phyloP scores from a whole-genome alignment of 306 rosid genomes.

The Lotus japonicus region DNA sequence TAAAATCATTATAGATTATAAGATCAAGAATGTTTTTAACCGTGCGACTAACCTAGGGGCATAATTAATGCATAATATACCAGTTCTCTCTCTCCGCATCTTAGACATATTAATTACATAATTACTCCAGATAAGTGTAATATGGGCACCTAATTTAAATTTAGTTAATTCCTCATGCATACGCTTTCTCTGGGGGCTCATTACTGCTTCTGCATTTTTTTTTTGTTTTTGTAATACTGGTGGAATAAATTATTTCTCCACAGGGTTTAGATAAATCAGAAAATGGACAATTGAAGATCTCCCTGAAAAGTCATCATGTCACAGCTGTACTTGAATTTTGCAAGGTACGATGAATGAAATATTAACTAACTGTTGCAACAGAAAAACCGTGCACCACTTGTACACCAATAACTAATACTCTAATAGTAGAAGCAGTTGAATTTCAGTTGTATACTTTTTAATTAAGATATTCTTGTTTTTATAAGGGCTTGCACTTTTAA shows the following conservation, averaged over 20 bases:
- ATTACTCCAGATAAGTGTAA: neutral
- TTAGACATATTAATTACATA: constrained; percentile 2
- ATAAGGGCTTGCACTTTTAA: neutral
- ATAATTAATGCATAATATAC: neutral
- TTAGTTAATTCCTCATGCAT: neutral
- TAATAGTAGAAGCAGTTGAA: neutral
- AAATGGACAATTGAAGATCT: constrained; percentile 71
- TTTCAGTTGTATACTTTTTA: neutral
- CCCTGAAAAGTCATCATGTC: constrained; percentile 64
- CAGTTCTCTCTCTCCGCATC: neutral
- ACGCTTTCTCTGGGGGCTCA: neutral
- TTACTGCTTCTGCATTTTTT: neutral
- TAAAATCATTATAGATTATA: neutral
- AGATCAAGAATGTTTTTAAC: neutral
- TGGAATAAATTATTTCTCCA: constrained; percentile 15
- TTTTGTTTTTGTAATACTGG: neutral
- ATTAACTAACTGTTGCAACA: neutral
- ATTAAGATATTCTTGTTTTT: neutral
- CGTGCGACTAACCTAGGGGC: neutral
- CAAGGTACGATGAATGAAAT: constrained; percentile 47
- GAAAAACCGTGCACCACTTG: neutral
- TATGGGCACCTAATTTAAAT: neutral
- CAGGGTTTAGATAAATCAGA: constrained; percentile 72
- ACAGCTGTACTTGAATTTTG: constrained; percentile 81
- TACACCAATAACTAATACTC: neutral